phyloP scores from a whole-genome alignment of 2,329 filamentous ascomycete species.

The Monascus ruber region DNA sequence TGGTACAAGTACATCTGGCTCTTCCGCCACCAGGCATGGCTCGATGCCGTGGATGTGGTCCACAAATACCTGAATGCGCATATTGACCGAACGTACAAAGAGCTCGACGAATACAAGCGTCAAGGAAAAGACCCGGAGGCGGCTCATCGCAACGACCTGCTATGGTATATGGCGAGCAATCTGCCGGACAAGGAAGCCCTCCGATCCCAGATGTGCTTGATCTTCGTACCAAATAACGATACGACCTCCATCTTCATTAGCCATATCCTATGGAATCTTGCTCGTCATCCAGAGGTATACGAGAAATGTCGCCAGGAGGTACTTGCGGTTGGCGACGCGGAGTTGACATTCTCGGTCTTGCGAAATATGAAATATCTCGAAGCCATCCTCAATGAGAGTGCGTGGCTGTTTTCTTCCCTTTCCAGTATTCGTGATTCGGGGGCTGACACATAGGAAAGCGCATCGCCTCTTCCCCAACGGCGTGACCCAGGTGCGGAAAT shows the following conservation, averaged over 20 bases:
- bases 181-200: conserved; percentile 38
- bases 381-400: conserved; percentile 23
- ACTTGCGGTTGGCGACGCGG: conserved; percentile 28
- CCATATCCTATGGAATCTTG: conserved; percentile 35
- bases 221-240: conserved; percentile 43
- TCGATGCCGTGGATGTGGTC: conserved; percentile 25
- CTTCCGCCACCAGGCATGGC: conserved; percentile 21
- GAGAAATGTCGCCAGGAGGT: conserved; percentile 24
- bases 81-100: conserved; percentile 33
- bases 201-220: conserved; percentile 39
- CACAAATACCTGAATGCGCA: conserved; percentile 36
- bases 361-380: conserved; percentile 30
- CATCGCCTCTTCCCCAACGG: conserved; percentile 38
- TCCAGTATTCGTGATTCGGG: not conserved
- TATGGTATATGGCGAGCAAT: conserved; percentile 35
- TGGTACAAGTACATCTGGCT: conserved; percentile 7
- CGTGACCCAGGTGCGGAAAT: conserved; percentile 33
- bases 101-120: conserved; percentile 15
- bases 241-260: conserved; percentile 39
- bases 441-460: conserved; percentile 16
- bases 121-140: conserved; percentile 19
- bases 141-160: conserved; percentile 26
- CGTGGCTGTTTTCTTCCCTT: not conserved
- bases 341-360: conserved; percentile 33
- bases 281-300: conserved; percentile 24